Conservation (phyloP, 192 early-diverging fungal species). For the Coemansia sp. region DNA sequence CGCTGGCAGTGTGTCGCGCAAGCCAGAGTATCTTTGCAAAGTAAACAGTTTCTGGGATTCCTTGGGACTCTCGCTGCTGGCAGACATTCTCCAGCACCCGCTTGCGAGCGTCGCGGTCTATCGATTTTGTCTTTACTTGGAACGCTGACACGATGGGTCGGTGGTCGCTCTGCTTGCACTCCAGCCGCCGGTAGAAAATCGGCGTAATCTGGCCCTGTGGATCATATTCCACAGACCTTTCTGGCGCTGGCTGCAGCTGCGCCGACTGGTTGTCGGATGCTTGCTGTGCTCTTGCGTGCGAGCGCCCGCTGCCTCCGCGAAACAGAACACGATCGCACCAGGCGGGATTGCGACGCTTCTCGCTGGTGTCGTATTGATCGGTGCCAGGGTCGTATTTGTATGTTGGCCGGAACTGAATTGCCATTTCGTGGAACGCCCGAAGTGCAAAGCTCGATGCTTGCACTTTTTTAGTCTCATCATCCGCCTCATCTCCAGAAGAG, state of each 20-base stretch:
- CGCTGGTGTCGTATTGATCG: slow-evolving; percentile 84
- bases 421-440: slow-evolving; percentile 72
- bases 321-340: slow-evolving; percentile 95
- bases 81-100: slow-evolving; percentile 55
- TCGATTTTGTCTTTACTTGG: slow-evolving; percentile 59
- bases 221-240: slow-evolving; percentile 16
- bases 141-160: slow-evolving; percentile 78
- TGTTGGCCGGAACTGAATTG: slow-evolving; percentile 84
- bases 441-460: slow-evolving; percentile 74
- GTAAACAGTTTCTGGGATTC: slow-evolving; percentile 38
- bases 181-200: slow-evolving; percentile 65
- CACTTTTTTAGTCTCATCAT: slow-evolving; percentile 11
- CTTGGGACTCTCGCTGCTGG: slow-evolving; percentile 46
- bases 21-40: slow-evolving; percentile 46
- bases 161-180: slow-evolving; percentile 80
- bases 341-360: slow-evolving; percentile 90
- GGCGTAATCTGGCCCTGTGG: slow-evolving; percentile 31
- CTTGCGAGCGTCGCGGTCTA: slow-evolving; percentile 57
- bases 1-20: slow-evolving; percentile 22
- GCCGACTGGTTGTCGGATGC: neutral
- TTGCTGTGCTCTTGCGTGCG: neutral
- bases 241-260: slow-evolving; percentile 6
- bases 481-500: slow-evolving; percentile 36
- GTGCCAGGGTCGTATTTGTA: slow-evolving; percentile 95
- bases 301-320: slow-evolving; percentile 41